Evolutionary conservation across 108 stramenopile genomes (phyloP).

Genomic region (Epithemia pelagica): DNA sequence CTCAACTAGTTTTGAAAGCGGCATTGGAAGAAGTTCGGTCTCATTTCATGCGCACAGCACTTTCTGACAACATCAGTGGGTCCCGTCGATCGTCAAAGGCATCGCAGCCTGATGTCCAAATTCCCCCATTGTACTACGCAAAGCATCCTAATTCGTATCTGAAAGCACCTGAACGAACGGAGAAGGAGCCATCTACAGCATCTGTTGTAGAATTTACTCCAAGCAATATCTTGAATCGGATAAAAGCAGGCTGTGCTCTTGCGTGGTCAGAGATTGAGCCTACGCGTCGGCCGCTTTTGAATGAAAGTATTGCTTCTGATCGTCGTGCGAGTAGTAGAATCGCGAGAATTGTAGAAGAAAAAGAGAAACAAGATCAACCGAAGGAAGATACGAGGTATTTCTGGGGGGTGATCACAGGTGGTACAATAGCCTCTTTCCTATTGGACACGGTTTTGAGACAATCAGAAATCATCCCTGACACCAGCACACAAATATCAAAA

Average conservation of each 20-base stretch:
- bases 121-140: constrained; percentile 2
- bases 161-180: neutral
- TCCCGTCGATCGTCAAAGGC: neutral
- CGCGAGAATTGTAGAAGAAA: constrained; percentile 1
- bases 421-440: constrained; percentile 10
- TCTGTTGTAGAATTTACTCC: constrained; percentile 10
- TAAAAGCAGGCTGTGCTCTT: constrained; percentile 14
- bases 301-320: neutral
- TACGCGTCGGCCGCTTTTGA: neutral
- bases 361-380: constrained; percentile 1
- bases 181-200: neutral
- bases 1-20: constrained; percentile 1
- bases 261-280: constrained; percentile 1
- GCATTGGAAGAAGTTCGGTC: constrained; percentile 13
- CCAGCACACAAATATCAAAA: neutral
- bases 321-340: constrained; percentile 8
- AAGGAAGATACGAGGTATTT: neutral
- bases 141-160: constrained; percentile 6
- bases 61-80: neutral
- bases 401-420: constrained; percentile 10
- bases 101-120: neutral
- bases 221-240: constrained; percentile 6
- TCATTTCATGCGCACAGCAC: neutral
- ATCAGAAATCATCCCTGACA: constrained; percentile 1
- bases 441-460: neutral